Evolutionary conservation across 768 basidiomycete genomes (phyloP).

Genomic region (Hirschioporus abietinus): DNA sequence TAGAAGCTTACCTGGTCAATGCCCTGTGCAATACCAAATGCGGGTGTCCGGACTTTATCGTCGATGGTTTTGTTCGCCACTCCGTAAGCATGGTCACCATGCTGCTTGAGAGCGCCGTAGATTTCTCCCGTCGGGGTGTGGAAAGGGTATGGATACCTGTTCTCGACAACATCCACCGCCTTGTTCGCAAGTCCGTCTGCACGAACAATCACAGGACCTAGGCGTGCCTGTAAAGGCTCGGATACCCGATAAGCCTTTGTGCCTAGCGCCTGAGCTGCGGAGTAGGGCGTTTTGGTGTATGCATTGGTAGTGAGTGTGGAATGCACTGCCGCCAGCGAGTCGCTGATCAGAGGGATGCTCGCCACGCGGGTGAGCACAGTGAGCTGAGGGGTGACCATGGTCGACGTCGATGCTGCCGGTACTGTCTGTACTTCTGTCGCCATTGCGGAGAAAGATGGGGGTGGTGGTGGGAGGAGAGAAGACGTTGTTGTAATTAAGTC

Average conservation of each 20-base stretch:
- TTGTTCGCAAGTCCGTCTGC: conserved; percentile 69
- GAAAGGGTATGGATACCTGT: conserved; percentile 73
- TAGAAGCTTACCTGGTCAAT: conserved; percentile 61
- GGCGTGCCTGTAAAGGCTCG: conserved; percentile 57
- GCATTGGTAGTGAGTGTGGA: conserved; percentile 51
- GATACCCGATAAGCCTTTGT: conserved; percentile 54
- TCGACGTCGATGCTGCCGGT: background rate
- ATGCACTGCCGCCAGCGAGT: conserved; percentile 55
- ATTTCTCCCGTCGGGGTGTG: conserved; percentile 70
- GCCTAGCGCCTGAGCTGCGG: conserved; percentile 57
- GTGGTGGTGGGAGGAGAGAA: background rate
- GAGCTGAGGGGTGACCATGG: conserved; percentile 39
- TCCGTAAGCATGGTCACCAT: conserved; percentile 48
- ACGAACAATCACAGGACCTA: conserved; percentile 40
- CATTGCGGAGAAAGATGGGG: background rate
- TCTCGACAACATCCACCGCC: conserved; percentile 68
- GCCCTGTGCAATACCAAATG: conserved; percentile 53
- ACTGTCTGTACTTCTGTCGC: background rate
- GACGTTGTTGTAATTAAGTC: background rate
- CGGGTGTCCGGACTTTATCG: conserved; percentile 59
- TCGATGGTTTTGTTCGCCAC: conserved; percentile 62
- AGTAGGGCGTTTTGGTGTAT: conserved; percentile 61
- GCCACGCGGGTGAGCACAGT: conserved; percentile 58
- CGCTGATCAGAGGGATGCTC: conserved; percentile 70
- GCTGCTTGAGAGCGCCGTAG: conserved; percentile 49